phyloP scores from a whole-genome alignment of 2,329 filamentous ascomycete species.

The Aspergillus quadrilineatus region DNA sequence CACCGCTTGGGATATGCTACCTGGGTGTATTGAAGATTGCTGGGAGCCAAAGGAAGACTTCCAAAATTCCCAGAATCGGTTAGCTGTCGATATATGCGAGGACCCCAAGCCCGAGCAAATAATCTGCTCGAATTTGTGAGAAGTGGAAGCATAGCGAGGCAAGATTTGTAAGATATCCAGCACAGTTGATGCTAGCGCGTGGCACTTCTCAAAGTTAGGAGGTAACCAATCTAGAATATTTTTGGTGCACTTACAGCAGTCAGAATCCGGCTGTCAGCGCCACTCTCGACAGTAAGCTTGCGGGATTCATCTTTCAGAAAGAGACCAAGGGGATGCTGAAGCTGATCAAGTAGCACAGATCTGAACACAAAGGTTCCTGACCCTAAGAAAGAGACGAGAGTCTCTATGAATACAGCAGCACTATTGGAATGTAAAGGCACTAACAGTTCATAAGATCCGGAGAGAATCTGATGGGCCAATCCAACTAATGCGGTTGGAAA shows the following conservation, averaged over 20 bases:
- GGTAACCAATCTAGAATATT: background rate
- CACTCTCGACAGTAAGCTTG: conserved; percentile 28
- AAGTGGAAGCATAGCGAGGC: conserved; percentile 29
- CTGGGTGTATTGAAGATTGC: conserved; percentile 63
- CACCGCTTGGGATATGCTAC: conserved; percentile 62
- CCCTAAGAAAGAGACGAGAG: conserved; percentile 54
- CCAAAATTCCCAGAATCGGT: conserved; percentile 62
- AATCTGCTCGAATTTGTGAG: conserved; percentile 55
- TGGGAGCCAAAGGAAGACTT: conserved; percentile 66
- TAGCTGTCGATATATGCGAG: conserved; percentile 51
- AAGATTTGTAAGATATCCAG: conserved; percentile 33
- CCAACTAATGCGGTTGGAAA: conserved; percentile 61
- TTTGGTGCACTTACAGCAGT: conserved; percentile 34
- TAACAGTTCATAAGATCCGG: conserved; percentile 54
- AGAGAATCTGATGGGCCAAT: conserved; percentile 56
- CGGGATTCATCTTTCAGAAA: conserved; percentile 37
- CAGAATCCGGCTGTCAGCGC: conserved; percentile 32
- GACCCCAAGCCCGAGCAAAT: conserved; percentile 56
- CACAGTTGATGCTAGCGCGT: conserved; percentile 32
- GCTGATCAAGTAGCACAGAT: conserved; percentile 55
- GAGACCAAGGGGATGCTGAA: conserved; percentile 51
- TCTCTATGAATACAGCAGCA: conserved; percentile 52
- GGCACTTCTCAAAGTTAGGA: conserved; percentile 32
- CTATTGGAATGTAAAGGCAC: conserved; percentile 40
- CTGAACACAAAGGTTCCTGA: conserved; percentile 53